A percentile compares a stretch with the other conserved stretches of the same genome.
These are phyloP conservation scores for Talaromyces albobiverticillius DNA, from an alignment of 2,329 filamentous ascomycete species.

Conservation along the genomic window DNA sequence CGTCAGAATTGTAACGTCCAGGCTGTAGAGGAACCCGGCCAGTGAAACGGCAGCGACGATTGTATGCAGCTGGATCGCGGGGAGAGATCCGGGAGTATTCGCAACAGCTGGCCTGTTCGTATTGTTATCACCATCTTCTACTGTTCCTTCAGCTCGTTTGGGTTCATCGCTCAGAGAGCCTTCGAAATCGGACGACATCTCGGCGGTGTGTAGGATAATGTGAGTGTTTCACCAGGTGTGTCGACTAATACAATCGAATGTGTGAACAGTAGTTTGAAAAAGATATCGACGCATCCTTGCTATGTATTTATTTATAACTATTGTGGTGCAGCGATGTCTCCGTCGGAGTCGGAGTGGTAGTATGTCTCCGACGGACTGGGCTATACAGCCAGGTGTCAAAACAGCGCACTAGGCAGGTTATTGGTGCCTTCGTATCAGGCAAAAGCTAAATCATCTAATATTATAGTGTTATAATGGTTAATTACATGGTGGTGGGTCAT, in stretches of 20 bases:
- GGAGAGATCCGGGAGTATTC: neutral
- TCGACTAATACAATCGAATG: neutral
- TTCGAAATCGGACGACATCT: constrained; percentile 2
- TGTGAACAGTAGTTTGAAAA: neutral
- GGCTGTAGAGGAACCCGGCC: constrained; percentile 8
- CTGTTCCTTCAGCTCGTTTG: constrained; percentile 1
- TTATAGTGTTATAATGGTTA: neutral
- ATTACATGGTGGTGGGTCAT: constrained; percentile 1
- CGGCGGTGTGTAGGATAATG: constrained; percentile 1
- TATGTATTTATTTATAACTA: neutral
- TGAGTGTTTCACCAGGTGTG: neutral
- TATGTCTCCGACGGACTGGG: constrained; percentile 2
- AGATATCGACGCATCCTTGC: neutral
- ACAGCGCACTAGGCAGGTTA: neutral
- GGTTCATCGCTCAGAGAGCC: constrained; percentile 9
- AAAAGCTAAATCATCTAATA: neutral
- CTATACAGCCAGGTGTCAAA: no score
- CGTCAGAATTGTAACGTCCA: constrained; percentile 12
- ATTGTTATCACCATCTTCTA: constrained; percentile 1
- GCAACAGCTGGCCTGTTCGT: neutral
- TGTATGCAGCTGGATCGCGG: constrained; percentile 11
- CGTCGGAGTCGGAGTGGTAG: constrained; percentile 11
- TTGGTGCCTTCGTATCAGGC: neutral
- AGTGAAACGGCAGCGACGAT: constrained; percentile 11
- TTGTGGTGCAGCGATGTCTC: neutral